Percentiles rank a stretch among this genome's conserved stretches.
Conservation (phyloP, 768 basidiomycete species). For the Pulveroboletus frians region DNA sequence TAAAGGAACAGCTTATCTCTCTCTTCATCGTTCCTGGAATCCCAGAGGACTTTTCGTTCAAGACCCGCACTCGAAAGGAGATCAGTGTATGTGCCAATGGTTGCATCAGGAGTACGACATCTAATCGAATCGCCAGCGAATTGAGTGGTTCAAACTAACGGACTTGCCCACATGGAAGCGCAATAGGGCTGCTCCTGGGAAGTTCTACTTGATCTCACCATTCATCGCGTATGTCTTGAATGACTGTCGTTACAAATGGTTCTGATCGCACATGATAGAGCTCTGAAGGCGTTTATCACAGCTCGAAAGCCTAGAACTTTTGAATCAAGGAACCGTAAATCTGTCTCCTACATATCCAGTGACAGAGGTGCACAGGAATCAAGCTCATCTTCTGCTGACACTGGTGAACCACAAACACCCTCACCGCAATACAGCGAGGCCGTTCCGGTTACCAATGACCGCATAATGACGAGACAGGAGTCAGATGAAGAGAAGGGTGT, state of each 20-base stretch:
- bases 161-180: constrained; percentile 94
- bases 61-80: constrained; percentile 94
- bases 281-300: constrained; percentile 61
- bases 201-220: constrained; percentile 93
- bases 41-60: constrained; percentile 82
- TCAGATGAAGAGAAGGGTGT: constrained; percentile 29
- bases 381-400: constrained; percentile 62
- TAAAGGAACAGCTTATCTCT: constrained; percentile 87
- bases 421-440: constrained; percentile 54
- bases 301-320: constrained; percentile 51
- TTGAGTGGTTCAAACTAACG: constrained; percentile 88
- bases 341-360: constrained; percentile 17
- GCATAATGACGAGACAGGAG: constrained; percentile 23
- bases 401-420: constrained; percentile 57
- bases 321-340: constrained; percentile 35
- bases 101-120: constrained; percentile 2
- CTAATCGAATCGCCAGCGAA: constrained; percentile 57
- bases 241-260: background rate
- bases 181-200: constrained; percentile 61
- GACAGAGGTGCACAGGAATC: constrained; percentile 49
- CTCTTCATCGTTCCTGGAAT: constrained; percentile 87
- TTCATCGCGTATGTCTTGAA: constrained; percentile 68
- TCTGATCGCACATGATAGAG: constrained; percentile 13
- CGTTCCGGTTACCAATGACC: constrained; percentile 18
- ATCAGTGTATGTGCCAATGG: constrained; percentile 68